Evolutionary conservation across 352 stramenopile species (phyloP).

Genomic region (Phytophthora sp.): DNA sequence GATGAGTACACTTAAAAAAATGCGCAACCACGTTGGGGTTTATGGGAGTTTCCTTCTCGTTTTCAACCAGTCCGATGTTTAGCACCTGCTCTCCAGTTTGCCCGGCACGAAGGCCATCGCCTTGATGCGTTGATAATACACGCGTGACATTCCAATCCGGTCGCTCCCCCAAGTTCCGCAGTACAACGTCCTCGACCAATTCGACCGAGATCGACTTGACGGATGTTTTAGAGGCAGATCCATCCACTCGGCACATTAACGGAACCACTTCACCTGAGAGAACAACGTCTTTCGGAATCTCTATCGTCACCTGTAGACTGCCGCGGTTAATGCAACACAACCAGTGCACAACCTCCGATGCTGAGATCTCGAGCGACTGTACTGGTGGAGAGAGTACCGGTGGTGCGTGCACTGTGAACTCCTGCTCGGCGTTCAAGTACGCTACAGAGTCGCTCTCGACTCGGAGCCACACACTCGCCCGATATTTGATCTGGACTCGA

Average conservation of each 20-base stretch:
- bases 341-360: constrained; percentile 35
- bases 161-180: constrained; percentile 24
- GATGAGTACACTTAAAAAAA: constrained; percentile 41
- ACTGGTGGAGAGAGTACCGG: constrained; percentile 28
- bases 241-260: constrained; percentile 33
- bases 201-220: constrained; percentile 31
- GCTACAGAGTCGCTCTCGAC: constrained; percentile 35
- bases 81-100: constrained; percentile 19
- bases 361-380: constrained; percentile 34
- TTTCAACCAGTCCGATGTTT: constrained; percentile 27
- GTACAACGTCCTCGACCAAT: constrained; percentile 33
- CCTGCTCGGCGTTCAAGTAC: constrained; percentile 35
- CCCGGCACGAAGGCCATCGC: constrained; percentile 15
- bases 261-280: constrained; percentile 23
- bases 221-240: constrained; percentile 24
- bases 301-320: constrained; percentile 27
- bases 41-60: constrained; percentile 22
- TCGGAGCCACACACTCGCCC: constrained; percentile 38
- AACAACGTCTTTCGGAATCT: constrained; percentile 33
- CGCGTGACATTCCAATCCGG: constrained; percentile 27
- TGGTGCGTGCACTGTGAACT: constrained; percentile 35
- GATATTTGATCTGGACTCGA: constrained; percentile 38
- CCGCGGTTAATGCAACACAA: constrained; percentile 40
- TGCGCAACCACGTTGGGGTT: constrained; percentile 33
- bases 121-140: constrained; percentile 30